Percentiles rank a stretch among this genome's conserved stretches.
Conservation (phyloP, 2,329 filamentous ascomycete genomes). For the Colletotrichum tanaceti region DNA sequence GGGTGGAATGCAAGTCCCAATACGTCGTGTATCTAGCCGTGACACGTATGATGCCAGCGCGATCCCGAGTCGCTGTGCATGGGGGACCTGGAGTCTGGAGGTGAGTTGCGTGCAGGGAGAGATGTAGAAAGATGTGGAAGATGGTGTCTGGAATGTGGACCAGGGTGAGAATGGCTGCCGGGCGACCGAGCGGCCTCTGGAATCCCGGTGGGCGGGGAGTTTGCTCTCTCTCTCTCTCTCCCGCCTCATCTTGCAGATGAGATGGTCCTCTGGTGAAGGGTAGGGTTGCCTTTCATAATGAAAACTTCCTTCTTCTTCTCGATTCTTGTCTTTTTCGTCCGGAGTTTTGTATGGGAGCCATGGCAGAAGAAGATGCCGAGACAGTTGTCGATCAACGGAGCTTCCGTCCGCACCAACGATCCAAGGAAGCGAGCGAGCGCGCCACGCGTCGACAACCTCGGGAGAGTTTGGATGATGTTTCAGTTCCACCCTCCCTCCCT, state of each 20-base stretch:
- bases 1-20: too few relatives aligned
- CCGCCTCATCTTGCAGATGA: background rate
- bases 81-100: background rate
- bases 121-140: background rate
- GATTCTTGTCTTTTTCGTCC: background rate
- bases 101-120: background rate
- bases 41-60: background rate
- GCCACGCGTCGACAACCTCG: conserved; percentile 28
- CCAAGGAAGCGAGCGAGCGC: conserved; percentile 8
- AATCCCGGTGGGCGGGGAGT: background rate
- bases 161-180: background rate
- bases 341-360: background rate
- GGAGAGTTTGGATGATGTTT: conserved; percentile 33
- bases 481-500: conserved; percentile 14
- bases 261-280: background rate
- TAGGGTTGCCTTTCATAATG: too few relatives aligned
- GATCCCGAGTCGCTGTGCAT: background rate
- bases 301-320: too few relatives aligned
- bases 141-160: background rate
- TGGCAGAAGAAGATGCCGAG: background rate
- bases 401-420: conserved; percentile 15
- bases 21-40: background rate
- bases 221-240: too few relatives aligned
- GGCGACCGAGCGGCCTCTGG: conserved; percentile 1
- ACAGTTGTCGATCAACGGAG: background rate